Base-by-base conservation (phyloP, 768 basidiomycete genomes). In the Peribolospora kevripleyi region DNA sequence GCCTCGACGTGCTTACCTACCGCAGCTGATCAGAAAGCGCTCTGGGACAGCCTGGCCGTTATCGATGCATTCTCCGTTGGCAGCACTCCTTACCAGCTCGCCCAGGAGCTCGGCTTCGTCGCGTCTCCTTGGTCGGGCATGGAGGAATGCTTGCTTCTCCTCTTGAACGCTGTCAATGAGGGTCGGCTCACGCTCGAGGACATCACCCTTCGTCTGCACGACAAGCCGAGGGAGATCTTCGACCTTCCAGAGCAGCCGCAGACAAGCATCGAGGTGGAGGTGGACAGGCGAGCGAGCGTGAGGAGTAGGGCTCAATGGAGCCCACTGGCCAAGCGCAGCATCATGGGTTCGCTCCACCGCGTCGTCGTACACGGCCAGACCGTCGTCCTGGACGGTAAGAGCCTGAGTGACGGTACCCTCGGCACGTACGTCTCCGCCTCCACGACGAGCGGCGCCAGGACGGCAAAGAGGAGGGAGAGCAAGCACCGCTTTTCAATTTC, bases 51-150 rank as follows among this genome's bases (percentile, higher is more conserved):
- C 63, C 66, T 97, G 41, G 77, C 80, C 10, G 68, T 75, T 40
- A 80, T 98, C 59, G 93, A 98, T 61, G 80, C 77, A 47, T 88
- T 98, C 71, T 85, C 91, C 3, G 76, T 90, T 55, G 88, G 90
- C 39, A 71, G 73, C n/a, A 72, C 79, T 39, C 91, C 93, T 2
- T 86, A 83, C 69, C 72, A 75, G 52, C 70, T 91, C 40, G 78
- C 82, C 3, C 61, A 67, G 4, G 79, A 81, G 59, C 71, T 78
- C 47, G 76, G 75, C 39, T 69, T 82, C 61, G 61, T 69, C 2
- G 74, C 75, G 6, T 78, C 80, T 2, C 69, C 83, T 1, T 74
- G 75, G 68, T 81, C 84, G 5, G 91, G 93, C 57, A 73, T 84
- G 42, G 79, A 83, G 60, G 93, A 97, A 65, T 76, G 84, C 0